Evolutionary conservation across 2,329 filamentous ascomycete genomes (phyloP).

Genomic region (Phymatotrichopsis omnivora): DNA sequence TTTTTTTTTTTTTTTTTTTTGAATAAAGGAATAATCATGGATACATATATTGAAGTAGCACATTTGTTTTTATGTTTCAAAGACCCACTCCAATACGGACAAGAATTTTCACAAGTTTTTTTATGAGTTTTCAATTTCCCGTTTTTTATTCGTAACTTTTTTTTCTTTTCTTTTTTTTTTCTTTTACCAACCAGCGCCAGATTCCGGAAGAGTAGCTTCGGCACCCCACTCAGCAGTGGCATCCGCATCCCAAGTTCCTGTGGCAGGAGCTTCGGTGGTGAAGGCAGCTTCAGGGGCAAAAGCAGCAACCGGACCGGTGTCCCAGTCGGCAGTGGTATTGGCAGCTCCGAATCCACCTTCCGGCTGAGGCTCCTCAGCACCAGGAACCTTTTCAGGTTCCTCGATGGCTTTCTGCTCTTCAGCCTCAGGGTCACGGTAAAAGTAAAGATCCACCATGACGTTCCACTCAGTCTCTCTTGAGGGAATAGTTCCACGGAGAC

Average conservation of each 20-base stretch:
- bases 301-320: slow-evolving; percentile 61
- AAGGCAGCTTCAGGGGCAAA: slow-evolving; percentile 48
- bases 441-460: slow-evolving; percentile 99
- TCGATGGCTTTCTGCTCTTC: slow-evolving; percentile 98
- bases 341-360: slow-evolving; percentile 57
- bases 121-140: no score
- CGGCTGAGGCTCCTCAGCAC: slow-evolving; percentile 41
- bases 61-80: no score
- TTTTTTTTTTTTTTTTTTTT: no score
- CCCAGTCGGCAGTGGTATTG: slow-evolving; percentile 73
- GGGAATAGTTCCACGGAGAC: slow-evolving; percentile 92
- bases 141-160: no score
- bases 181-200: slow-evolving; percentile 23
- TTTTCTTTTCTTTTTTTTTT: no score
- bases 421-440: slow-evolving; percentile 99
- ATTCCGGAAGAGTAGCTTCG: slow-evolving; percentile 36
- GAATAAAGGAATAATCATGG: no score
- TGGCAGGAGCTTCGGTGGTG: slow-evolving; percentile 49
- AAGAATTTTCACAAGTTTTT: no score
- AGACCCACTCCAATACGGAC: no score
- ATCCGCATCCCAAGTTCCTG: slow-evolving; percentile 56
- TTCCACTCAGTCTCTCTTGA: slow-evolving; percentile 97
- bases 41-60: no score
- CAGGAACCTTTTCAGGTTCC: slow-evolving; percentile 72
- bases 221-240: slow-evolving; percentile 47